These are phyloP conservation scores for Ehretia macrophylla DNA, from an alignment of 257 asterid species.

Conservation along the genomic window DNA sequence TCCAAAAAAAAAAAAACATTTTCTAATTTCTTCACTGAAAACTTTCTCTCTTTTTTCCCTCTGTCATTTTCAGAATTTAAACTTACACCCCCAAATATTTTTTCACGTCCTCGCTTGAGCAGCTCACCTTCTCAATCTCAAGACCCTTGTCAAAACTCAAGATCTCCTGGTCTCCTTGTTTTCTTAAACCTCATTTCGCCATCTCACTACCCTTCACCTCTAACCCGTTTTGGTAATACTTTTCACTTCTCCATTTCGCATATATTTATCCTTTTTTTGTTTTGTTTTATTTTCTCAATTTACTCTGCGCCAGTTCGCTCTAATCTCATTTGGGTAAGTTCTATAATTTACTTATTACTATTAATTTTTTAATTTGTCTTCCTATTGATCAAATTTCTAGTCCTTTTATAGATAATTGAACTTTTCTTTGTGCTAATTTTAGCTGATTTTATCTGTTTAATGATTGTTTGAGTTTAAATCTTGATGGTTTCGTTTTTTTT, in stretches of 20 bases:
- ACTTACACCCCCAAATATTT: too few species aligned
- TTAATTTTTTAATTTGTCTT: constrained; percentile 2
- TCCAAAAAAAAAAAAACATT: too few species aligned
- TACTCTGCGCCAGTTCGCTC: constrained; percentile 21
- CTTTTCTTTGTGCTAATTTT: too few species aligned
- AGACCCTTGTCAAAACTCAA: not conserved
- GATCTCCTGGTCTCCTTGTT: not conserved
- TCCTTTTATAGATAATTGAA: not conserved
- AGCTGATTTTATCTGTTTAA: too few species aligned
- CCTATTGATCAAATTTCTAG: not conserved
- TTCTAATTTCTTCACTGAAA: too few species aligned
- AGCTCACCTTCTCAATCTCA: not conserved
- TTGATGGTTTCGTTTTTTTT: too few species aligned
- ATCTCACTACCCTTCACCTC: constrained; percentile 4
- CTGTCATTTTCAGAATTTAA: too few species aligned
- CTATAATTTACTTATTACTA: constrained; percentile 9
- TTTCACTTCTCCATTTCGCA: too few species aligned
- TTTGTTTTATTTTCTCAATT: constrained; percentile 10
- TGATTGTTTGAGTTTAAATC: too few species aligned
- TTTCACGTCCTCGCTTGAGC: not conserved
- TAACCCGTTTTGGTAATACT: not conserved
- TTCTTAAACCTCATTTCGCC: too few species aligned
- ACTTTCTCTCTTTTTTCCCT: too few species aligned
- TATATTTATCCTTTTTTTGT: too few species aligned
- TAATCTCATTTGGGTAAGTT: constrained; percentile 47